These are phyloP conservation scores for Amanita rimosa DNA, from an alignment of 768 basidiomycete genomes.

Conservation along the genomic window DNA sequence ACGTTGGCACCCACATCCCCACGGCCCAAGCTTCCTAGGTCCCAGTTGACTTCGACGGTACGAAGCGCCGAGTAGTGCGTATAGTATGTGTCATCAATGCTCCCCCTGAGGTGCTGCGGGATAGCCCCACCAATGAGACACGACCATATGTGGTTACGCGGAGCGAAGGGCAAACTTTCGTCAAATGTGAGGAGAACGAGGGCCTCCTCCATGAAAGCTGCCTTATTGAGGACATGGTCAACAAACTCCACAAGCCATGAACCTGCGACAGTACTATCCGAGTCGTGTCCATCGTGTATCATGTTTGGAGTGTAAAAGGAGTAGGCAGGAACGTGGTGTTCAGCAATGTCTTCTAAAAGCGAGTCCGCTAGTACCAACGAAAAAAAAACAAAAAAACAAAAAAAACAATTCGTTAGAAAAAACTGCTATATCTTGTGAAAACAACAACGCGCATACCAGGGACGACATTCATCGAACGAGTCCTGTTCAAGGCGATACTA, in stretches of 20 bases:
- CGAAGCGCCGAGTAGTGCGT: conserved; percentile 49
- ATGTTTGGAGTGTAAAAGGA: conserved; percentile 54
- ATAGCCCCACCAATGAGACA: conserved; percentile 32
- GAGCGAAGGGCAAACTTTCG: conserved; percentile 30
- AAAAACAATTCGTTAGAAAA: too few relatives aligned
- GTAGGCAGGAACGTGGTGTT: conserved; percentile 45
- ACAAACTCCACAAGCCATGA: conserved; percentile 41
- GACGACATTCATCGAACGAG: conserved; percentile 32
- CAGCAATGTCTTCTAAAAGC: conserved; percentile 39
- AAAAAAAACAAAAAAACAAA: too few relatives aligned
- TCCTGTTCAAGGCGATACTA: conserved; percentile 30
- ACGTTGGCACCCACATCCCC: conserved; percentile 48
- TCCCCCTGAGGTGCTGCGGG: conserved; percentile 28
- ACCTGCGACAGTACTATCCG: conserved; percentile 33
- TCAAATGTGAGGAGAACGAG: conserved; percentile 56
- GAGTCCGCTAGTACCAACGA: background rate
- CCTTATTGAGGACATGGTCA: conserved; percentile 34
- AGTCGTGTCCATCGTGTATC: conserved; percentile 51
- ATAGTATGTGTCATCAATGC: conserved; percentile 42
- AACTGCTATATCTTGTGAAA: background rate
- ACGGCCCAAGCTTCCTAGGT: conserved; percentile 47
- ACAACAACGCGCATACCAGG: conserved; percentile 42
- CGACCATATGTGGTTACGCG: conserved; percentile 36
- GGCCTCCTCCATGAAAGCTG: conserved; percentile 36
- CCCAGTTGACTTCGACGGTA: conserved; percentile 52